Evolutionary conservation across 192 early-diverging fungal genomes (phyloP).

Genomic region (Mortierella hygrophila): DNA sequence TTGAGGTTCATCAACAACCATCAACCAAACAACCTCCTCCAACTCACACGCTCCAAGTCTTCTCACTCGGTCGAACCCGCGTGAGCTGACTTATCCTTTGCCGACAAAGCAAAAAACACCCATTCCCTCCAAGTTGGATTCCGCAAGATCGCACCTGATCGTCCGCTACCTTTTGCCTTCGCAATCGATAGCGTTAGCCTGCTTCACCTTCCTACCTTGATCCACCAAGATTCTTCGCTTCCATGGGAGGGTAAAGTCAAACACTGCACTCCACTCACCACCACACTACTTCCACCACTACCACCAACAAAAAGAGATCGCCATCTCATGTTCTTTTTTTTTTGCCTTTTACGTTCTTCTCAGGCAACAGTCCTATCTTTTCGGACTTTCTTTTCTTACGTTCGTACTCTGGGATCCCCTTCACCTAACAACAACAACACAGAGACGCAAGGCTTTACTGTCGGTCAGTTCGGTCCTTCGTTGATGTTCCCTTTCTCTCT

Average conservation of each 20-base stretch:
- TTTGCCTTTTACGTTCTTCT: neutral
- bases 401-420: neutral
- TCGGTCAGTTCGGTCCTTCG: neutral
- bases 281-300: neutral
- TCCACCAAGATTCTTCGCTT: conserved; percentile 32
- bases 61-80: conserved; percentile 17
- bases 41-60: conserved; percentile 24
- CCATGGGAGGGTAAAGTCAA: conserved; percentile 47
- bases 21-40: neutral
- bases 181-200: conserved; percentile 53
- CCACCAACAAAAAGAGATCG: too few species aligned
- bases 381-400: neutral
- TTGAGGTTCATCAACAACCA: neutral
- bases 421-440: neutral
- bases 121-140: conserved; percentile 51
- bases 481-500: neutral
- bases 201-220: conserved; percentile 24
- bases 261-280: neutral
- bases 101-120: conserved; percentile 4
- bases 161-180: conserved; percentile 57
- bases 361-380: neutral
- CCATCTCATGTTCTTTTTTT: neutral
- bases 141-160: conserved; percentile 54
- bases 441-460: neutral
- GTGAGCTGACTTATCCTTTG: conserved; percentile 40